These are phyloP conservation scores for Kwoniella pini DNA, from an alignment of 768 basidiomycete species.

Conservation along the genomic window DNA sequence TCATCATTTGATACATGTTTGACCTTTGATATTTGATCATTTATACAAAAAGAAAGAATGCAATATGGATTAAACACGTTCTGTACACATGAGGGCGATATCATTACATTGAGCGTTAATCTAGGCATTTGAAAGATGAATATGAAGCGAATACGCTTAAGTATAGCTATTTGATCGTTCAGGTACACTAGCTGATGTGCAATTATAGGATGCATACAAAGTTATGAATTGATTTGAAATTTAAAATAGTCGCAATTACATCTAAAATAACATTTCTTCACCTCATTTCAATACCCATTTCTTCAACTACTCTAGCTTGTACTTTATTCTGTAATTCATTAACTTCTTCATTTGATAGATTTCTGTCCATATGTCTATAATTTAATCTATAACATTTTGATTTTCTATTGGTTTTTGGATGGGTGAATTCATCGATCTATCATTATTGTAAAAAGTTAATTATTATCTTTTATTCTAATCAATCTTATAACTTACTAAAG, in stretches of 20 bases:
- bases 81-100: neutral
- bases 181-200: too few species aligned
- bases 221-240: too few species aligned
- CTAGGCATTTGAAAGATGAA: too few species aligned
- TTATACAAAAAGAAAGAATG: neutral
- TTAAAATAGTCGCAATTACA: too few species aligned
- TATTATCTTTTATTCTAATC: too few species aligned
- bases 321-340: conserved; percentile 69
- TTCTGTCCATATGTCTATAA: conserved; percentile 97
- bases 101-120: neutral
- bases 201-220: too few species aligned
- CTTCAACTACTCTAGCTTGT: conserved; percentile 42
- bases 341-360: conserved; percentile 83
- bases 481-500: conserved; percentile 73
- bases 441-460: neutral
- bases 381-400: conserved; percentile 88
- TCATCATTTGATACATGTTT: too few species aligned
- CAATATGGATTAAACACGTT: neutral
- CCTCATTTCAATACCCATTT: conserved; percentile 57
- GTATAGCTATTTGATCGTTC: too few species aligned
- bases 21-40: too few species aligned
- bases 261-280: conserved; percentile 14
- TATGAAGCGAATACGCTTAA: too few species aligned
- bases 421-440: conserved; percentile 86
- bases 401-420: conserved; percentile 78